phyloP scores from a whole-genome alignment of 768 basidiomycete species.

The Phallus indusiatus region DNA sequence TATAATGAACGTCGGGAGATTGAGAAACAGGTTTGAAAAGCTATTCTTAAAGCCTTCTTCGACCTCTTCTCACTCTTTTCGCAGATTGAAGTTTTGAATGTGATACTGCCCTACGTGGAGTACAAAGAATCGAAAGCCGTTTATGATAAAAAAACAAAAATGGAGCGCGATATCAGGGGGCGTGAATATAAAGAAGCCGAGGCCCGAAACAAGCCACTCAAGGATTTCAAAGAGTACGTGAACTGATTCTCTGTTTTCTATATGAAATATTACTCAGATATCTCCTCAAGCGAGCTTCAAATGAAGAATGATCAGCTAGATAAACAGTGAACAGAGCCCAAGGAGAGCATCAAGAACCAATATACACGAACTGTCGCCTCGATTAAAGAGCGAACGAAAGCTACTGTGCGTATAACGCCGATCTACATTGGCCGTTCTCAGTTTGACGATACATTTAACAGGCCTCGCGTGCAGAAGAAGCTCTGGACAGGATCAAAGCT shows the following conservation, averaged over 20 bases:
- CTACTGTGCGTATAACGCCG: conserved; percentile 5
- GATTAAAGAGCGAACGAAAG: not conserved
- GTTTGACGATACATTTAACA: no score
- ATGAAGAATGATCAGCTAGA: conserved; percentile 36
- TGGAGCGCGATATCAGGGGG: conserved; percentile 40
- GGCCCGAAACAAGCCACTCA: conserved; percentile 58
- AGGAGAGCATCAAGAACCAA: conserved; percentile 35
- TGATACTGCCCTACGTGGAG: conserved; percentile 61
- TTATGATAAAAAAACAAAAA: conserved; percentile 42
- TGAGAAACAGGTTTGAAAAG: conserved; percentile 52
- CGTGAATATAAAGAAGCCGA: conserved; percentile 41
- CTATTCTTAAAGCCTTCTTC: not conserved
- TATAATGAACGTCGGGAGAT: conserved; percentile 66
- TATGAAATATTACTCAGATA: not conserved
- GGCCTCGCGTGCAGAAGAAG: conserved; percentile 46
- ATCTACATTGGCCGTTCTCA: no score
- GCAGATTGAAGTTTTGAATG: conserved; percentile 55
- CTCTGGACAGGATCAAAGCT: conserved; percentile 37
- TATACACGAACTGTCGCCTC: conserved; percentile 8
- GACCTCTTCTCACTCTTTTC: not conserved
- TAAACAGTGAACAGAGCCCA: conserved; percentile 41
- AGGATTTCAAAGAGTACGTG: conserved; percentile 40
- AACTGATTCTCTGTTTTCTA: no score
- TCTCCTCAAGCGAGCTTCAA: conserved; percentile 36
- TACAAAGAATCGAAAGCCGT: conserved; percentile 49